Conservation (phyloP, 2,329 filamentous ascomycete species). For the Paramyrothecium roridum region DNA sequence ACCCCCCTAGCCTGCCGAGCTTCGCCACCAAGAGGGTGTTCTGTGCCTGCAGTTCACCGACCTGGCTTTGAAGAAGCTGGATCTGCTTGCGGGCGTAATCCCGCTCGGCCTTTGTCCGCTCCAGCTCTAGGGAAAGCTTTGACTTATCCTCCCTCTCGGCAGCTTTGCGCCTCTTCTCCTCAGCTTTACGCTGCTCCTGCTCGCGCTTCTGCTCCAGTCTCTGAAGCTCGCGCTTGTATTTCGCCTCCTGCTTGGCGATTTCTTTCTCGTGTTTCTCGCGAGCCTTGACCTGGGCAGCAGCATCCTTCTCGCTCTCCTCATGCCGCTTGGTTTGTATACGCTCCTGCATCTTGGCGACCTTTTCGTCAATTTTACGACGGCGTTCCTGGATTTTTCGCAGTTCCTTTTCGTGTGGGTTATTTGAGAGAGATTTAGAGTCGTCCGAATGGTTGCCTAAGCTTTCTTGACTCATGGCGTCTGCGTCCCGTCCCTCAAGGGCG, state of each 20-base stretch:
- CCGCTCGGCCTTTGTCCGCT: slow-evolving; percentile 45
- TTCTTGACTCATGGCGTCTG: slow-evolving; percentile 20
- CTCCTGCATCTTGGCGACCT: slow-evolving; percentile 53
- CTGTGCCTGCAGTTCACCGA: slow-evolving; percentile 56
- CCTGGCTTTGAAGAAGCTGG: slow-evolving; percentile 50
- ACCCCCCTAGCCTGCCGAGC: slow-evolving; percentile 40
- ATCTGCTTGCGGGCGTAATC: slow-evolving; percentile 51
- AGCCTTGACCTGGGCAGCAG: slow-evolving; percentile 50
- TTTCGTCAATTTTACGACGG: slow-evolving; percentile 60
- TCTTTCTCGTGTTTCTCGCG: slow-evolving; percentile 63
- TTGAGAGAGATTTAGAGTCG: slow-evolving; percentile 29
- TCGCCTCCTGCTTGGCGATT: slow-evolving; percentile 63
- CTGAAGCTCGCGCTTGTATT: slow-evolving; percentile 59
- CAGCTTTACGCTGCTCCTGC: slow-evolving; percentile 59
- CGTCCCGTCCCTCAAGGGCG: slow-evolving; percentile 34
- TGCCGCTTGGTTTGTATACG: slow-evolving; percentile 40
- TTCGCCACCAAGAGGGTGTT: slow-evolving; percentile 56
- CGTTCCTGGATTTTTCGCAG: slow-evolving; percentile 61
- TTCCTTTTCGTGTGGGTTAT: slow-evolving; percentile 52
- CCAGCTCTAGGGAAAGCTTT: slow-evolving; percentile 49
- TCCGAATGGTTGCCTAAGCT: slow-evolving; percentile 30
- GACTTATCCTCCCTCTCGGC: slow-evolving; percentile 51
- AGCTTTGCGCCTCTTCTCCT: slow-evolving; percentile 46
- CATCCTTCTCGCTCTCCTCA: slow-evolving; percentile 49
- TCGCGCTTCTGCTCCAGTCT: slow-evolving; percentile 63